Percentiles rank a stretch among this genome's conserved stretches.
Conservation (phyloP, 768 basidiomycete species). For the Xerocomellus dryophilus region DNA sequence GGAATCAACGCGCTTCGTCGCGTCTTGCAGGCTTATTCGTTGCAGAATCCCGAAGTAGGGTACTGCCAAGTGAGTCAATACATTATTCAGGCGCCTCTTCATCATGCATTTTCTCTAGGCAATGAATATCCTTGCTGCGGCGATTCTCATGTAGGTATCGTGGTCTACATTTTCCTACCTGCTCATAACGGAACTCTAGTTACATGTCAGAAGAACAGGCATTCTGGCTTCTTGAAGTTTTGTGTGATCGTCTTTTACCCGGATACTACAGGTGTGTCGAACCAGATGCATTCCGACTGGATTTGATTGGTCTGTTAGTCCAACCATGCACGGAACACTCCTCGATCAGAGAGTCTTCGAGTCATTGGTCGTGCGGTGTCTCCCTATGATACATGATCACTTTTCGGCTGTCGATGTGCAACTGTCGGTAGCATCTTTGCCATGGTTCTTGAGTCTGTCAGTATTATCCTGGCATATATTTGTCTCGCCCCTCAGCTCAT, state of each 20-base stretch:
- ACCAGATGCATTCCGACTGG: background rate
- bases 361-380: conserved; percentile 80
- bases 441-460: conserved; percentile 96
- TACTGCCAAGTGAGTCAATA: conserved; percentile 74
- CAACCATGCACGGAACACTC: conserved; percentile 97
- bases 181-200: conserved; percentile 40
- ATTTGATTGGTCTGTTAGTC: conserved; percentile 44
- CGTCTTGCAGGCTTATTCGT: conserved; percentile 93
- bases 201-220: conserved; percentile 99
- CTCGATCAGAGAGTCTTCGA: conserved; percentile 99
- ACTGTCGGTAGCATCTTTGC: conserved; percentile 92
- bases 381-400: conserved; percentile 93
- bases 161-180: background rate
- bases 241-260: conserved; percentile 91
- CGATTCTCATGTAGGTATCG: conserved; percentile 76
- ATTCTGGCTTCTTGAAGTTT: conserved; percentile 93
- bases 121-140: conserved; percentile 96
- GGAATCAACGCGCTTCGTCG: conserved; percentile 83
- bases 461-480: conserved; percentile 35
- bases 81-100: background rate
- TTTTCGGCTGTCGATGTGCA: conserved; percentile 91
- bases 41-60: conserved; percentile 91
- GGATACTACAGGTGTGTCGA: conserved; percentile 87
- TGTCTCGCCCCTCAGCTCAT: background rate
- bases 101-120: conserved; percentile 48